Percentiles rank a stretch among this genome's conserved stretches.
Conservation (phyloP, 164 flowering plant species). For the Vitis vinifera region ASM3070453v1 NC_081820.1:1556001-1556500, state of each 20-base stretch:
- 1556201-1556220: background rate
- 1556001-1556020: too few species aligned
- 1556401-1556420: background rate
- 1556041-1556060: too few species aligned
- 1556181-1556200: background rate
- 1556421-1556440: background rate
- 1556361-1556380: background rate
- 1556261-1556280: background rate
- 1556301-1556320: slow-evolving; percentile 2
- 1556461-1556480: too few species aligned
- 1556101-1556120: too few species aligned
- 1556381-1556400: background rate
- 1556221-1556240: background rate
- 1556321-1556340: background rate
- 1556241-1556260: background rate
- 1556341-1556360: background rate
- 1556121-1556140: background rate
- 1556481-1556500: background rate
- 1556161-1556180: background rate
- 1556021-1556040: too few species aligned
- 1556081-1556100: too few species aligned
- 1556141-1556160: background rate
- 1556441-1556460: background rate
- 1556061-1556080: too few species aligned
- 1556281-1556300: background rate